Evolutionary conservation across 176 grass and related monocot genomes (phyloP).

Genomic region (Urochloa ruziziensis): DNA sequence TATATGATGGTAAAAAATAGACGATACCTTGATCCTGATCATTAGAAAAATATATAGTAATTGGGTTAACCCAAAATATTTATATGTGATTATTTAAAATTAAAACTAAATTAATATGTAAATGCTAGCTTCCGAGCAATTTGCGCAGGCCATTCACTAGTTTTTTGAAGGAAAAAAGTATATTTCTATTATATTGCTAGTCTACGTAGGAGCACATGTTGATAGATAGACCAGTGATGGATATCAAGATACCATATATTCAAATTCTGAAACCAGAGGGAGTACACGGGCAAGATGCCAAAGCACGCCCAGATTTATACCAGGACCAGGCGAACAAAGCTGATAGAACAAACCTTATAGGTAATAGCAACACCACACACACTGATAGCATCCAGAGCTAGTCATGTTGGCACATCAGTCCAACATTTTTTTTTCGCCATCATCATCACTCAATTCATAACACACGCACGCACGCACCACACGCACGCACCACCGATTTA

Average conservation of each 20-base stretch:
- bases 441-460: not conserved
- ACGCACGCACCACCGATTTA: no score
- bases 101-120: no score
- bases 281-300: constrained; percentile 20
- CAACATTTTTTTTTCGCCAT: constrained; percentile 28
- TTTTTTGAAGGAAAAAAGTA: not conserved
- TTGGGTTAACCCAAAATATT: no score
- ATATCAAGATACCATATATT: not conserved
- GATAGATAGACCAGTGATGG: not conserved
- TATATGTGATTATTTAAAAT: no score
- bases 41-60: no score
- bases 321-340: not conserved
- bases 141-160: no score
- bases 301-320: not conserved
- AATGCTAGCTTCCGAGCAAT: no score
- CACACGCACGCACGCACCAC: not conserved
- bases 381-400: constrained; percentile 22
- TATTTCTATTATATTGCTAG: not conserved
- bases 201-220: not conserved
- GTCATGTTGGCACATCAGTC: not conserved
- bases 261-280: not conserved
- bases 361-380: not conserved
- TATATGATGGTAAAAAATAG: no score
- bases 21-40: no score
- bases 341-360: not conserved